Evolutionary conservation across 805 yeast species (phyloP).

Genomic region (Lachancea mirantina): DNA sequence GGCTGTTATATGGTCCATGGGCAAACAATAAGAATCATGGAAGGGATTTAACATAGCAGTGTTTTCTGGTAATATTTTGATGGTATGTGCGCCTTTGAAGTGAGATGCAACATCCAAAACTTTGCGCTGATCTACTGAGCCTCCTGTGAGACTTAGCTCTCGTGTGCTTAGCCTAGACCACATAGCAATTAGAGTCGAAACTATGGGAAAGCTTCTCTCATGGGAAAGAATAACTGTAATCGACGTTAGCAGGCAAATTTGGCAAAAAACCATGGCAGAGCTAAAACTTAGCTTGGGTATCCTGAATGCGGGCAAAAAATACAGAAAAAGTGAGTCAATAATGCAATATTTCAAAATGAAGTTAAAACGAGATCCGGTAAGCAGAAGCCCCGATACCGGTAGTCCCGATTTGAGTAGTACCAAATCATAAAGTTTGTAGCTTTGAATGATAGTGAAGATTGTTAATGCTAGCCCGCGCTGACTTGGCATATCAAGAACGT

Average conservation of each 20-base stretch:
- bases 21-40: conserved; percentile 56
- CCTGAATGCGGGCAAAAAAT: conserved; percentile 64
- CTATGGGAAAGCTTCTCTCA: conserved; percentile 43
- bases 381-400: conserved; percentile 28
- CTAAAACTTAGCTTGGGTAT: conserved; percentile 69
- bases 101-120: conserved; percentile 37
- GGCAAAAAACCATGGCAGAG: conserved; percentile 45
- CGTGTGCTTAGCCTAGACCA: conserved; percentile 39
- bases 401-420: conserved; percentile 46
- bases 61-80: conserved; percentile 86
- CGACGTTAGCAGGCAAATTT: conserved; percentile 40
- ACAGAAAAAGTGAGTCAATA: conserved; percentile 64
- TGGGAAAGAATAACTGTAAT: conserved; percentile 50
- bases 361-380: conserved; percentile 43
- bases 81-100: conserved; percentile 78
- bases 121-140: conserved; percentile 30
- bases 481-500: conserved; percentile 61
- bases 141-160: conserved; percentile 50
- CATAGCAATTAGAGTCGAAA: conserved; percentile 33
- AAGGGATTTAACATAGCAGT: conserved; percentile 79
- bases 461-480: conserved; percentile 68
- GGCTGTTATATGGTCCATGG: conserved; percentile 31
- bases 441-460: conserved; percentile 65
- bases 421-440: conserved; percentile 76
- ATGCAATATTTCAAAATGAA: conserved; percentile 66